Evolutionary conservation across 371 early-diverging fungal genomes (phyloP), one percentile per base, ranked within the genome.

Genomic region (Smittium culicis): DNA sequence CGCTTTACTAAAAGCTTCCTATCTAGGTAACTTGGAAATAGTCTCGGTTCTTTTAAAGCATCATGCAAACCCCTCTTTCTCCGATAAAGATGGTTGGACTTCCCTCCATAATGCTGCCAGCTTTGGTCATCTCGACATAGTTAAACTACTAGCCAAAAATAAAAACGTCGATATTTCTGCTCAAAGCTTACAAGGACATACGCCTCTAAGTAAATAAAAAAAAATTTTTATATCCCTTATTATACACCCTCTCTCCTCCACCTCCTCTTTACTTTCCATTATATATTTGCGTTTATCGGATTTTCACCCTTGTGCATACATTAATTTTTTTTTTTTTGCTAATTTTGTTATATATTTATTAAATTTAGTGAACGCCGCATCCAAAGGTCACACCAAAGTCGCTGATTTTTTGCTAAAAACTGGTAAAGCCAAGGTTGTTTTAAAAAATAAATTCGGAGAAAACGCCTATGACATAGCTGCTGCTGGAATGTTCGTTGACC

Each of bases 21-120:
- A 85, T 68, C 73, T 80, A 64, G 92, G 91, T 0, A 85, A 85
- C 71, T 73, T 75, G 34, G 74, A 77, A 24, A 79, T 88, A 56
- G 86, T 89, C 20, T 74, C 80, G 35, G 83, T 82, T 65, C 74
- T 93, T n/a, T 67, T 90, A 2, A 79, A 78, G 64, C 79, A 80
- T 27, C 72, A 76, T 3, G 89, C 91, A 2, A 81, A 89, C 65
- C 79, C 85, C 25, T 75, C 83, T 62, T 82, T 82, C 34, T 73
- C 79, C n/a, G 92, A 91, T 72, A 81, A 79, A 66, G 90, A 91
- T 67, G 92, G 92, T 0, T 93, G 91, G 91, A 86, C 89, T 16
- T 83, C 90, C 0, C 80, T 93, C 34, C 93, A 91, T 76, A 90
- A 88, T 72, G 87, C 89, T 25, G 83, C 83, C 58, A 79, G 86